Evolutionary conservation across 106 monocot genomes (phyloP).

Genomic region (Apostasia ramifera): DNA sequence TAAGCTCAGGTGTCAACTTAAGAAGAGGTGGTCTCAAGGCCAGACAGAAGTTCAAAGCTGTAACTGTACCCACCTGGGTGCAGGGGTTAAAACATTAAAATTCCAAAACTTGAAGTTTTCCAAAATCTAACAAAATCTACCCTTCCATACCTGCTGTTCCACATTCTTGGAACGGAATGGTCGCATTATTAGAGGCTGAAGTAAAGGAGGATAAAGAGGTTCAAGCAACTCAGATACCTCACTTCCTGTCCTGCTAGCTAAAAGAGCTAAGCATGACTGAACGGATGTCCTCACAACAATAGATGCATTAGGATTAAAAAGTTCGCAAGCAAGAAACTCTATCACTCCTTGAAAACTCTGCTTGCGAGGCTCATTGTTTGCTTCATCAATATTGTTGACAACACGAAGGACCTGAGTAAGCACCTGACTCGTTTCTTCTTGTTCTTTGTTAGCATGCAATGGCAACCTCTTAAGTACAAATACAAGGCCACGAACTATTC

Average conservation of each 20-base stretch:
- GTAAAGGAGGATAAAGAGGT: slow-evolving; percentile 66
- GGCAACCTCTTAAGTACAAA: slow-evolving; percentile 95
- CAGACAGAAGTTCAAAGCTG: slow-evolving; percentile 93
- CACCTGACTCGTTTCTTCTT: slow-evolving; percentile 97
- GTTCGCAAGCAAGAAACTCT: slow-evolving; percentile 85
- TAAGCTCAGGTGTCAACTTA: slow-evolving; percentile 84
- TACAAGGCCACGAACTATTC: slow-evolving; percentile 75
- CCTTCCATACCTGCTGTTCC: slow-evolving; percentile 75
- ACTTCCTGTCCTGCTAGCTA: slow-evolving; percentile 95
- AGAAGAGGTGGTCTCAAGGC: slow-evolving; percentile 96
- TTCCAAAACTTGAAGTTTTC: not conserved
- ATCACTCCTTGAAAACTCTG: slow-evolving; percentile 97
- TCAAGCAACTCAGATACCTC: slow-evolving; percentile 98
- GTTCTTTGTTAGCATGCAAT: slow-evolving; percentile 88
- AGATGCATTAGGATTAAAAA: slow-evolving; percentile 96
- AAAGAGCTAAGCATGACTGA: slow-evolving; percentile 81
- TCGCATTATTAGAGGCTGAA: slow-evolving; percentile 88
- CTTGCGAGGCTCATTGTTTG: slow-evolving; percentile 81
- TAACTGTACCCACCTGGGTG: slow-evolving; percentile 85
- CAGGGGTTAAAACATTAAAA: not conserved
- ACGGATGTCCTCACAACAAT: slow-evolving; percentile 87
- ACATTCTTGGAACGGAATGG: slow-evolving; percentile 80
- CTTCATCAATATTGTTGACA: slow-evolving; percentile 94
- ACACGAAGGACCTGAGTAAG: slow-evolving; percentile 92
- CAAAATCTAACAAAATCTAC: not conserved